These are phyloP conservation scores for Vigna unguiculata DNA, from an alignment of 306 rosid species.

Conservation along the genomic window DNA sequence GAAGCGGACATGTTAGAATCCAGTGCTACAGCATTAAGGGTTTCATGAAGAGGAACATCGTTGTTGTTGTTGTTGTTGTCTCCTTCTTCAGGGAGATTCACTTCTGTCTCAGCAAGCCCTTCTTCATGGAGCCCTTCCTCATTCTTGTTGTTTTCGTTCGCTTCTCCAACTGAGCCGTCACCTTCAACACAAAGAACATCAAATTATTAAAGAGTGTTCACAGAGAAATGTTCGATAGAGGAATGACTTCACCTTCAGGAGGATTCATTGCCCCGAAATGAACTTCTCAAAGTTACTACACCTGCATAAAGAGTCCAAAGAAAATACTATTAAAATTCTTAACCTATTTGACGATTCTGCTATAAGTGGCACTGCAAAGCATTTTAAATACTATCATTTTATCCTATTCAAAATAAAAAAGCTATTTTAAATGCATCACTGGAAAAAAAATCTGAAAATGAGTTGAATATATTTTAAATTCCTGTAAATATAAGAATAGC, in stretches of 20 bases:
- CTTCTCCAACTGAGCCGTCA: neutral
- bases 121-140: neutral
- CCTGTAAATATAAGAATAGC: too few relatives aligned
- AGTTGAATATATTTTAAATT: too few relatives aligned
- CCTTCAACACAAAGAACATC: neutral
- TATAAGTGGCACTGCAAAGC: neutral
- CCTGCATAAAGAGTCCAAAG: neutral
- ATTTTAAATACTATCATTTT: too few relatives aligned
- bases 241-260: neutral
- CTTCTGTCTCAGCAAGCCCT: neutral
- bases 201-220: neutral
- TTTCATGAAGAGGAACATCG: neutral
- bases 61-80: neutral
- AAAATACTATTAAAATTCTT: neutral
- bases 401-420: neutral
- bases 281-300: too few relatives aligned
- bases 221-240: neutral
- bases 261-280: neutral
- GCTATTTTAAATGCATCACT: neutral
- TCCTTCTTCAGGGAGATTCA: neutral
- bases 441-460: neutral
- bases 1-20: neutral
- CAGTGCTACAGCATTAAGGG: neutral
- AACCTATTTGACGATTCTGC: neutral
- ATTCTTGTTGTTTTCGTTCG: neutral